These are phyloP conservation scores for Neurospora sp. DNA, from an alignment of 495 filamentous ascomycete genomes.

Conservation along the genomic window DNA sequence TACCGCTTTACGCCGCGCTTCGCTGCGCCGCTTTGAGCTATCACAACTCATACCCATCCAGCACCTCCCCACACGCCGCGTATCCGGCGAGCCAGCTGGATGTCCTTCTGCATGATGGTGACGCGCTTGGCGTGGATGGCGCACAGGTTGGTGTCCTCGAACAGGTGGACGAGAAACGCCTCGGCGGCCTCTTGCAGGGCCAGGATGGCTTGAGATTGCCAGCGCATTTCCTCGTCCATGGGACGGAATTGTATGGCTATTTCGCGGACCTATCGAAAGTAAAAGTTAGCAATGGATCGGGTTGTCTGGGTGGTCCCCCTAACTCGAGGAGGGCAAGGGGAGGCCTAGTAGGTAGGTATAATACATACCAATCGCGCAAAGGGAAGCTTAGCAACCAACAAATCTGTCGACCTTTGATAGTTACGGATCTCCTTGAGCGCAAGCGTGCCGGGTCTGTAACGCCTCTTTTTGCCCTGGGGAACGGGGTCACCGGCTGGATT, in stretches of 20 bases:
- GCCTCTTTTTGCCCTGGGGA: slow-evolving; percentile 48
- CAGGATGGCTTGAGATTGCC: slow-evolving; percentile 85
- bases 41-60: slow-evolving; percentile 15
- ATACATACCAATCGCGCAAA: slow-evolving; percentile 70
- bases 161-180: slow-evolving; percentile 86
- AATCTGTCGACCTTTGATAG: slow-evolving; percentile 71
- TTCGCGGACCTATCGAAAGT: slow-evolving; percentile 57
- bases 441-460: slow-evolving; percentile 77
- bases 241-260: slow-evolving; percentile 51
- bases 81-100: slow-evolving; percentile 80
- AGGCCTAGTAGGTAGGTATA: neutral
- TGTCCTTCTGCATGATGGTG: slow-evolving; percentile 96
- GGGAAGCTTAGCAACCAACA: slow-evolving; percentile 71
- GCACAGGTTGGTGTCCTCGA: slow-evolving; percentile 92
- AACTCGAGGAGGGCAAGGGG: neutral
- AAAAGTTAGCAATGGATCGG: neutral
- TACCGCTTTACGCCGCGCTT: neutral
- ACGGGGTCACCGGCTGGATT: slow-evolving; percentile 59
- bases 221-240: slow-evolving; percentile 55
- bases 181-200: slow-evolving; percentile 89
- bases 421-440: slow-evolving; percentile 79
- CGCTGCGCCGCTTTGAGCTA: neutral
- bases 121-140: slow-evolving; percentile 93
- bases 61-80: slow-evolving; percentile 49
- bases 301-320: neutral